A percentile compares a stretch with the other conserved stretches of the same genome.
phyloP scores from a whole-genome alignment of 2,329 filamentous ascomycete genomes.

The Aspergillus quadrilineatus region DNA sequence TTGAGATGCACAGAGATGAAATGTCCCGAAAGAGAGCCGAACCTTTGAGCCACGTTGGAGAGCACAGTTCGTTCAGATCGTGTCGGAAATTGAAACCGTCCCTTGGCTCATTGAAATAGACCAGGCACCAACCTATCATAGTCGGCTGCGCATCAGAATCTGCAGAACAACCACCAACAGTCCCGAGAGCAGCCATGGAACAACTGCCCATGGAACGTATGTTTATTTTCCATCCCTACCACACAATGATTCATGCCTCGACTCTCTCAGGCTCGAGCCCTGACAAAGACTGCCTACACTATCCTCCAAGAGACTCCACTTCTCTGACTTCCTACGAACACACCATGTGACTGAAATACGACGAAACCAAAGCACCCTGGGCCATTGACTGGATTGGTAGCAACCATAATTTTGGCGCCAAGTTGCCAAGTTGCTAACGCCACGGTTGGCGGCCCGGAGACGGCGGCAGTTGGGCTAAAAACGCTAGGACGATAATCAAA shows the following conservation, averaged over 20 bases:
- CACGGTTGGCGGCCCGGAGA: background rate
- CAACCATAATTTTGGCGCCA: too few species aligned
- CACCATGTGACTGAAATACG: background rate
- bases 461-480: constrained; percentile 9
- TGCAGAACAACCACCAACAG: background rate
- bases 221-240: constrained; percentile 17
- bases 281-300: background rate
- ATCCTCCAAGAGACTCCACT: too few species aligned
- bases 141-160: background rate
- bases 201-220: constrained; percentile 17
- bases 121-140: background rate
- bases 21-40: background rate
- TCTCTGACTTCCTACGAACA: too few species aligned
- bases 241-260: background rate
- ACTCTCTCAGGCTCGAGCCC: background rate
- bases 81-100: background rate
- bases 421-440: background rate
- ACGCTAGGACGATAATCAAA: constrained; percentile 5
- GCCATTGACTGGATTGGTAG: too few species aligned
- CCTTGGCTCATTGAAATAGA: background rate
- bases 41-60: background rate
- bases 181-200: constrained; percentile 18
- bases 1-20: background rate
- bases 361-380: background rate
- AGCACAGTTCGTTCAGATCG: background rate